Conservation (phyloP, 2,329 filamentous ascomycete species). For the Epichloe uncinata region DNA sequence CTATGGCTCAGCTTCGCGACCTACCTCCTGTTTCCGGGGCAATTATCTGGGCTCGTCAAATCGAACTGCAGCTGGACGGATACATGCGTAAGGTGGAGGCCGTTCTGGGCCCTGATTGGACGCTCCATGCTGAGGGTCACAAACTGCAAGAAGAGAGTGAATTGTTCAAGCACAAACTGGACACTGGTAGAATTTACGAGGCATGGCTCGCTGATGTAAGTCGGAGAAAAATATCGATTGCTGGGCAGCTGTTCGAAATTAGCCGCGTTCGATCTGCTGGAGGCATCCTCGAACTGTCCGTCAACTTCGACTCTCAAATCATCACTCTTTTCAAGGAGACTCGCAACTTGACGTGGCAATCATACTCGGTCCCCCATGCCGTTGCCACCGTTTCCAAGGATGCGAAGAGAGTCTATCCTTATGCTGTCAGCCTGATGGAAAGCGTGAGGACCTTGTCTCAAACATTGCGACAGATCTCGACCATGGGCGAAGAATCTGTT, state of each 20-base stretch:
- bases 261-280: constrained; percentile 79
- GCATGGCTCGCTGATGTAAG: constrained; percentile 90
- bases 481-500: constrained; percentile 78
- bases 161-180: constrained; percentile 90
- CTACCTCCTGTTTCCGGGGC: constrained; percentile 90
- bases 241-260: constrained; percentile 84
- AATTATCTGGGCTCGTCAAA: constrained; percentile 95
- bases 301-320: constrained; percentile 96
- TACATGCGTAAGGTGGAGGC: constrained; percentile 99
- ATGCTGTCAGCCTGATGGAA: constrained; percentile 96
- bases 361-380: constrained; percentile 84
- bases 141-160: constrained; percentile 86
- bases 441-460: constrained; percentile 90
- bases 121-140: constrained; percentile 84
- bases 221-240: constrained; percentile 77
- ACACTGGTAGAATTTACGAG: constrained; percentile 87
- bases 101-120: constrained; percentile 89
- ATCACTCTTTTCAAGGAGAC: constrained; percentile 99
- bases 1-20: constrained; percentile 95
- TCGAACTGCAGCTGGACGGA: constrained; percentile 84
- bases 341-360: constrained; percentile 87
- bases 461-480: constrained; percentile 68
- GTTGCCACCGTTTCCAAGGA: constrained; percentile 96
- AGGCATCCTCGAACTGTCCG: constrained; percentile 72
- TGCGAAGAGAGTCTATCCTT: constrained; percentile 96